A percentile compares a stretch with the other conserved stretches of the same genome.
phyloP scores from a whole-genome alignment of 345 rosid species.

The Arabidopsis arenosa region DNA sequence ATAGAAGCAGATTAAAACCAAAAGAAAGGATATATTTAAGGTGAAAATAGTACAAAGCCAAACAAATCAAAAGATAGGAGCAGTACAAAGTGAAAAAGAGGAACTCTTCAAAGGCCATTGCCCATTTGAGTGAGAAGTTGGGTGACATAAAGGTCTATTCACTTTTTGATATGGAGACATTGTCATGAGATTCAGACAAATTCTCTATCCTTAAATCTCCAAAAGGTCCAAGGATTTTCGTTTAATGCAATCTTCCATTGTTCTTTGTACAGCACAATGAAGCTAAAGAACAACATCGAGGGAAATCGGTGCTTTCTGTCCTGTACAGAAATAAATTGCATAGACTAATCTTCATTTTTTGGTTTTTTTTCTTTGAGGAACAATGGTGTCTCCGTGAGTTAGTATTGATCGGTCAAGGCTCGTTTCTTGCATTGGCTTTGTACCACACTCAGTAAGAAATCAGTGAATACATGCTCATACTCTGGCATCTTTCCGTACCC shows the following conservation, averaged over 20 bases:
- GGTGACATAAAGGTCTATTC: not conserved
- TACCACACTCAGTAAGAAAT: slow-evolving; percentile 69
- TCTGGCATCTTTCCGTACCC: slow-evolving; percentile 91
- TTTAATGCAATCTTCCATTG: slow-evolving; percentile 19
- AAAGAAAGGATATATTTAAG: not conserved
- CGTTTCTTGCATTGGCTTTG: slow-evolving; percentile 58
- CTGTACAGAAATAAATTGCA: slow-evolving; percentile 29
- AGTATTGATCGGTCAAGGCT: not conserved
- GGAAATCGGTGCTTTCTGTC: slow-evolving; percentile 8
- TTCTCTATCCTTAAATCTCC: not conserved
- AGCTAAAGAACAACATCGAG: not conserved
- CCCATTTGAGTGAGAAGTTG: not conserved
- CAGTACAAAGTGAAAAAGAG: not conserved
- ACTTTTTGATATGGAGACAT: not conserved
- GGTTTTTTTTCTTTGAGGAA: not conserved
- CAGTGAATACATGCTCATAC: slow-evolving; percentile 78
- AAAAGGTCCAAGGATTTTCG: not conserved
- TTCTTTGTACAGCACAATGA: slow-evolving; percentile 9
- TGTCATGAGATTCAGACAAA: not conserved
- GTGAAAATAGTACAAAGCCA: not conserved
- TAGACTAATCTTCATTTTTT: not conserved
- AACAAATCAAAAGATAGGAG: not conserved
- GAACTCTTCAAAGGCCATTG: not conserved
- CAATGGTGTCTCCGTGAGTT: not conserved
- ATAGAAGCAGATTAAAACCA: not conserved